Evolutionary conservation across 805 yeast species (phyloP), one percentile per base, ranked within the genome.

Genomic region (Pichia gijzeniarum): DNA sequence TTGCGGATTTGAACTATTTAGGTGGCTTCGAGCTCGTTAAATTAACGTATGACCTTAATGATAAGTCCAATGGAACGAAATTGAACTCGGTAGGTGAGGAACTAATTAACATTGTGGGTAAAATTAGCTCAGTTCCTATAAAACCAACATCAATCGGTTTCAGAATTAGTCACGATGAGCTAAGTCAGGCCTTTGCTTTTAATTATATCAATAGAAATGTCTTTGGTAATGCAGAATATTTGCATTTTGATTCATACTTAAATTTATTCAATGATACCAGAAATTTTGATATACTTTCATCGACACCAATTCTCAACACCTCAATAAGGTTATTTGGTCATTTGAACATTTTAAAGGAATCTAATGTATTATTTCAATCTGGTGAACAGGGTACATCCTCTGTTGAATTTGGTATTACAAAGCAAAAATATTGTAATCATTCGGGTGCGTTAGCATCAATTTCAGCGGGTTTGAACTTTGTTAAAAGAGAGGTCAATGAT

Each of bases 211-310:
- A 72, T 50, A 64, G 67, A 49, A 82, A 82, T 56, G 65, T 76
- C 8, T 73, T 82, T 52, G 88, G 85, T 4, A 82, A 82, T n/a
- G 88, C 85, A 14, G 90, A 83, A 58, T 65, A 66, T 6, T 54
- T 84, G 14, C 66, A 74, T 14, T 49, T 80, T 14, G 80, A 80
- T 48, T 72, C 77, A 51, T 59, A 48, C 48, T 63, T 70, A 48
- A 70, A 73, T 53, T 54, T 67, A 65, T 68, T 74, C 21, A 68
- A 70, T 51, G 89, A 78, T 41, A 61, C 72, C 36, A 73, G 64
- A 58, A 73, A 60, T 55, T 70, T 72, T 53, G 84, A 75, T 64
- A 68, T 73, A 5, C 53, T 53, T 51, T 68, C 65, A 57, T 71
- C 66, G 48, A 70, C 62, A 45, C 85, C 74, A 50, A 63, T 68